Evolutionary conservation across 148 eudicot genomes (phyloP).

Genomic region (Rhododendron molle): DNA sequence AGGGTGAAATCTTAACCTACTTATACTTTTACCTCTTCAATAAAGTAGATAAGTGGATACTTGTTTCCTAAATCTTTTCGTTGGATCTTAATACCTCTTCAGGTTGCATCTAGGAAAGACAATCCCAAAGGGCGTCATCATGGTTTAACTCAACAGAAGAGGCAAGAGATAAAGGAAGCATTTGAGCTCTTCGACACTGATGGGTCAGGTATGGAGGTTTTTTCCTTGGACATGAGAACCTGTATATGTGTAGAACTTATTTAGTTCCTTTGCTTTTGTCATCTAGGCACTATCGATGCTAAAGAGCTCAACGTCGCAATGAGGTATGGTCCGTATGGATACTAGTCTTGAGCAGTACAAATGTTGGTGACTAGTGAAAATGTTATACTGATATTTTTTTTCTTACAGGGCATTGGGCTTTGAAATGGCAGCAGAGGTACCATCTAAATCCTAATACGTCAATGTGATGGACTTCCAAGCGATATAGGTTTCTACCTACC

Average conservation of each 20-base stretch:
- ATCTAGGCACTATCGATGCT: constrained; percentile 59
- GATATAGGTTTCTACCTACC: neutral
- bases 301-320: constrained; percentile 83
- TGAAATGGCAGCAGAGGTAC: constrained; percentile 94
- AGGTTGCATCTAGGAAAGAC: constrained; percentile 47
- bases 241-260: neutral
- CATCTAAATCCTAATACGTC: constrained; percentile 1
- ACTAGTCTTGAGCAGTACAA: neutral
- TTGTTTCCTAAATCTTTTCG: neutral
- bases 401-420: constrained; percentile 81
- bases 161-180: constrained; percentile 92
- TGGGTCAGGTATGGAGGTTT: constrained; percentile 65
- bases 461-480: neutral
- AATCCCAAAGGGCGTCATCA: constrained; percentile 73
- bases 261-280: neutral
- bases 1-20: neutral
- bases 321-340: constrained; percentile 47
- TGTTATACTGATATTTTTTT: constrained; percentile 3
- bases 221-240: neutral
- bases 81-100: neutral
- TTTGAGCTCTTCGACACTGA: constrained; percentile 96
- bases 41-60: neutral
- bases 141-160: constrained; percentile 73
- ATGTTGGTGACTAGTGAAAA: neutral
- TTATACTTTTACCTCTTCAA: neutral